Base-by-base conservation (phyloP, 441 rosid genomes). In the Populus hybrid region DNA sequence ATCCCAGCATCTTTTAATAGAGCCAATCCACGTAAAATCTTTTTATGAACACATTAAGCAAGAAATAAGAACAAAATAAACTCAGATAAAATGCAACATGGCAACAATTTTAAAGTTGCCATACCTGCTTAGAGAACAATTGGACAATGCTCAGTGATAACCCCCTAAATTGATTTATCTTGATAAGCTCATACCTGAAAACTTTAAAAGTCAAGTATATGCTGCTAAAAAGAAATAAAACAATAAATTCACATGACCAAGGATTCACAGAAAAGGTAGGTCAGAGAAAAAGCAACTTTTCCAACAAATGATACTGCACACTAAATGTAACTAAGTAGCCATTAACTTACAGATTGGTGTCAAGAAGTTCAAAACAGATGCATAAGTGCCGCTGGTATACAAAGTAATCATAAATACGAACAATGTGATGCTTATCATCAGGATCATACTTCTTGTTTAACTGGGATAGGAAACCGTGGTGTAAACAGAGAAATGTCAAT, bases 391-490 rank as follows among this genome's bases (percentile, higher is more conserved):
- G 90, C 67, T 88, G 98, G 88, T 86, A 80, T 76, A 93, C 90
- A 87, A 97, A 97, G 89, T 90, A 90, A 84, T 97, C 99, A 80
- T 92, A 91, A 76, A 97, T 93, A 78, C 99, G 99, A 87, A 97
- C 99, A 79, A 97, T 93, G 84, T 97, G 99, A 91, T 92, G 91
- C 89, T 94, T 93, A 83, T 97, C 99, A 82, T 94, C 99, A 7
- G 97, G 99, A 88, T 97, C 99, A 83, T 92, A 93, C 86, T 94
- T 94, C 90, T 86, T 94, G 89, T 97, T 97, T 84, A 97, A 89
- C 99, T 97, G 92, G 82, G 76, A 79, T 72, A 50, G 23, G 26
- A 82, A 77, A 80, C 82, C 72, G 61, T 42, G 38, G 65, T 81
- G 83, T 72, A 76, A 78, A 84, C 23, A 21, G n/a, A 35, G 61